A percentile compares a stretch with the other conserved stretches of the same genome.
phyloP scores from a whole-genome alignment of 1,284 basidiomycete species.

The Papiliotrema fonsecae region DNA sequence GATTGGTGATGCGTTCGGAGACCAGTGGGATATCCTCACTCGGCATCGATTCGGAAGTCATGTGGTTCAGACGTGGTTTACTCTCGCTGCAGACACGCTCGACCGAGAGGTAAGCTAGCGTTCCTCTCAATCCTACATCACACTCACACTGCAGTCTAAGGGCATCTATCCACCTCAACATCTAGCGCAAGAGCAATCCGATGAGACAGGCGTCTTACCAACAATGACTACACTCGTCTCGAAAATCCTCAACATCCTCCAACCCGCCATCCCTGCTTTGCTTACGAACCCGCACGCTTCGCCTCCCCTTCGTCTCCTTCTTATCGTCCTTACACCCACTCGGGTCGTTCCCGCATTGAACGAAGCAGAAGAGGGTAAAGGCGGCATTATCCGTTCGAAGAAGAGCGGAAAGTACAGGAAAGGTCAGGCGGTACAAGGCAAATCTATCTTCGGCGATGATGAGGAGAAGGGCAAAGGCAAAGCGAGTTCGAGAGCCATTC shows the following conservation, averaged over 20 bases:
- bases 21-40: slow-evolving; percentile 70
- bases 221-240: slow-evolving; percentile 55
- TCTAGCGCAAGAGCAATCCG: slow-evolving; percentile 45
- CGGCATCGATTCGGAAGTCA: slow-evolving; percentile 85
- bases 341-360: slow-evolving; percentile 50
- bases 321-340: slow-evolving; percentile 59
- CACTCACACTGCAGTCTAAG: slow-evolving; percentile 53
- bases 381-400: slow-evolving; percentile 42
- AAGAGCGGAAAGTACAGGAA: slow-evolving; percentile 44
- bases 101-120: slow-evolving; percentile 67
- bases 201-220: slow-evolving; percentile 58
- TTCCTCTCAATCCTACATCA: slow-evolving; percentile 4
- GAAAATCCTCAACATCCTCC: slow-evolving; percentile 12
- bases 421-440: slow-evolving; percentile 43
- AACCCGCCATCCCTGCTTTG: slow-evolving; percentile 59
- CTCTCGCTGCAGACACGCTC: slow-evolving; percentile 66
- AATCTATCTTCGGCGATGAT: slow-evolving; percentile 43
- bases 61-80: slow-evolving; percentile 82
- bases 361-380: slow-evolving; percentile 9
- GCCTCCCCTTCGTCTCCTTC: slow-evolving; percentile 73
- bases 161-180: slow-evolving; percentile 58
- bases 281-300: slow-evolving; percentile 80
- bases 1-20: slow-evolving; percentile 74
- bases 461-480: slow-evolving; percentile 20
- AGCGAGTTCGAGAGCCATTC: slow-evolving; percentile 44